Percentiles rank a stretch among this genome's conserved stretches.
Evolutionary conservation across 768 basidiomycete species (phyloP).

Genomic region (Lyophyllum shimeji): DNA sequence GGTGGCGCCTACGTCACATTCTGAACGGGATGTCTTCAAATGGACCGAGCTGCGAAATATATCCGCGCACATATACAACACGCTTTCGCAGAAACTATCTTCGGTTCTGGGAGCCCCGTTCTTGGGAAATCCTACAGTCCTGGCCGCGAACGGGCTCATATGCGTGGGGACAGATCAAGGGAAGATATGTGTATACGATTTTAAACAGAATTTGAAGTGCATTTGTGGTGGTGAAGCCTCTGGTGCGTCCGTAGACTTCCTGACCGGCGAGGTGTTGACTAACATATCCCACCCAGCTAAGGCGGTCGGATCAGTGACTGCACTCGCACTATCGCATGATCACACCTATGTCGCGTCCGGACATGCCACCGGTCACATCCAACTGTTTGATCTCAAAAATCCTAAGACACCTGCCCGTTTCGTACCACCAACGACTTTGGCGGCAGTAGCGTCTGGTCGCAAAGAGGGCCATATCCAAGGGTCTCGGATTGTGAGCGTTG

Average conservation of each 20-base stretch:
- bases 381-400: constrained; percentile 78
- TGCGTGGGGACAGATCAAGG: constrained; percentile 87
- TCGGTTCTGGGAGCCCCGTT: constrained; percentile 58
- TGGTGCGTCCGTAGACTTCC: constrained; percentile 41
- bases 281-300: constrained; percentile 42
- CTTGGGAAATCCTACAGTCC: constrained; percentile 70
- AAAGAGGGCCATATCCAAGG: constrained; percentile 85
- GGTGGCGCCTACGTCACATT: constrained; percentile 15
- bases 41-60: constrained; percentile 72
- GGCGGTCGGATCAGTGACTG: constrained; percentile 76
- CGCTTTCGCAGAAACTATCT: constrained; percentile 56
- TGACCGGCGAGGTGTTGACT: constrained; percentile 5
- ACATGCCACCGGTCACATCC: constrained; percentile 80
- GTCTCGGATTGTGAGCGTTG: constrained; percentile 76
- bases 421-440: constrained; percentile 66
- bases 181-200: constrained; percentile 81
- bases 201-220: constrained; percentile 80
- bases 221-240: constrained; percentile 71
- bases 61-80: constrained; percentile 54
- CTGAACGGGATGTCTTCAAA: constrained; percentile 62
- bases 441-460: constrained; percentile 70
- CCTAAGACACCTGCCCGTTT: constrained; percentile 68
- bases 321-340: constrained; percentile 88
- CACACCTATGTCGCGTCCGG: constrained; percentile 92
- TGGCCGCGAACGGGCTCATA: constrained; percentile 84